Conservation (phyloP, 2,329 filamentous ascomycete genomes). For the Alternaria brassicicola region DNA sequence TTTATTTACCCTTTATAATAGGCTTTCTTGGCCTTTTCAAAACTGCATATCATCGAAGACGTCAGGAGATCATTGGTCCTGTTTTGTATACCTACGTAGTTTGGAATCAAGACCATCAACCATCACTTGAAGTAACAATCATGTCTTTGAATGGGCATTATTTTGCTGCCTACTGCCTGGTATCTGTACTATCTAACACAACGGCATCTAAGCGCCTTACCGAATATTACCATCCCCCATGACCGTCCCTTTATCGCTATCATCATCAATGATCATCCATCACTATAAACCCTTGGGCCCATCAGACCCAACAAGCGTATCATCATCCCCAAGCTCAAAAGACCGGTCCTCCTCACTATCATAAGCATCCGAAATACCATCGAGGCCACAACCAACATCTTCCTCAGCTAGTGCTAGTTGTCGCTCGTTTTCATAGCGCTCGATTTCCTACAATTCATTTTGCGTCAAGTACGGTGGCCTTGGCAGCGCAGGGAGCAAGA, state of each 20-base stretch:
- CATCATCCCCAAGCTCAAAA: constrained; percentile 6
- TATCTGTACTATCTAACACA: constrained; percentile 11
- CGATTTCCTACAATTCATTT: constrained; percentile 3
- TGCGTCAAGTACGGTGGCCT: neutral
- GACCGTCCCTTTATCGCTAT: neutral
- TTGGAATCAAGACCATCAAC: neutral
- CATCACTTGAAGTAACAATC: neutral
- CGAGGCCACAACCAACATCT: constrained; percentile 12
- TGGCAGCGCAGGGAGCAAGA: neutral
- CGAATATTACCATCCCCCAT: constrained; percentile 6
- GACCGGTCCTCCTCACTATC: constrained; percentile 14
- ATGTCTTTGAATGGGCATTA: neutral
- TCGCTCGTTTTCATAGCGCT: constrained; percentile 1
- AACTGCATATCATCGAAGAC: neutral
- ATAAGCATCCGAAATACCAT: constrained; percentile 10
- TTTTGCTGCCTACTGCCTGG: constrained; percentile 13
- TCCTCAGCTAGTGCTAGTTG: constrained; percentile 2
- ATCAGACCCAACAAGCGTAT: constrained; percentile 1
- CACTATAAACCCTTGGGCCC: neutral
- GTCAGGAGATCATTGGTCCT: neutral
- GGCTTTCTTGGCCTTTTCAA: neutral
- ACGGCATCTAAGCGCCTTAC: neutral
- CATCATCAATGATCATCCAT: neutral
- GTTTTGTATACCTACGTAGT: neutral
- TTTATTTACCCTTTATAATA: neutral